Evolutionary conservation across 352 stramenopile genomes (phyloP).

Genomic region (Pythium sp.): DNA sequence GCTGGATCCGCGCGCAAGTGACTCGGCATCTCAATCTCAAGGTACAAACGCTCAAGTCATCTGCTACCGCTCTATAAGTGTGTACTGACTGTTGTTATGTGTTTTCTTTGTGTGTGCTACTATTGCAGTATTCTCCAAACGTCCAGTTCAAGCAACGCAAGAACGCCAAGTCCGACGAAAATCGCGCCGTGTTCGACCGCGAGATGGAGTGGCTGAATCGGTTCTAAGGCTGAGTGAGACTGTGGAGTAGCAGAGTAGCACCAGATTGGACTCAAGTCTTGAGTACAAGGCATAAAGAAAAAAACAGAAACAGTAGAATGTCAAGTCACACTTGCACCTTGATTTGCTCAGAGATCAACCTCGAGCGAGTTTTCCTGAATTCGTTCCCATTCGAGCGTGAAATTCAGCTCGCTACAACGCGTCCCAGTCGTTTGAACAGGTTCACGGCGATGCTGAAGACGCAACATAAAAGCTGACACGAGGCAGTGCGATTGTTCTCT

Average conservation of each 20-base stretch:
- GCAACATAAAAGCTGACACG: too few species aligned
- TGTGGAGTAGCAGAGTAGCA: neutral
- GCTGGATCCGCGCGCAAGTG: conserved; percentile 67
- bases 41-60: conserved; percentile 23
- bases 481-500: too few species aligned
- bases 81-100: neutral
- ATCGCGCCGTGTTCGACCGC: conserved; percentile 58
- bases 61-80: neutral
- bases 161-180: conserved; percentile 57
- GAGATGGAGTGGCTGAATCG: conserved; percentile 81
- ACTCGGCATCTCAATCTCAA: conserved; percentile 80
- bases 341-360: too few species aligned
- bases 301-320: neutral
- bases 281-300: neutral
- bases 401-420: too few species aligned
- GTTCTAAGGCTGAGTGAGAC: conserved; percentile 20
- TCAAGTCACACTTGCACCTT: too few species aligned
- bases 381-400: too few species aligned
- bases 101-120: neutral
- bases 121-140: conserved; percentile 61
- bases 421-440: too few species aligned
- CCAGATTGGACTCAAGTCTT: neutral
- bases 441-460: too few species aligned
- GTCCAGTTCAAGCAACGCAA: conserved; percentile 78
- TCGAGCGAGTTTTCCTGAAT: too few species aligned